phyloP scores from a whole-genome alignment of 805 yeast species.

The Zygosaccharomyces bisporus region DNA sequence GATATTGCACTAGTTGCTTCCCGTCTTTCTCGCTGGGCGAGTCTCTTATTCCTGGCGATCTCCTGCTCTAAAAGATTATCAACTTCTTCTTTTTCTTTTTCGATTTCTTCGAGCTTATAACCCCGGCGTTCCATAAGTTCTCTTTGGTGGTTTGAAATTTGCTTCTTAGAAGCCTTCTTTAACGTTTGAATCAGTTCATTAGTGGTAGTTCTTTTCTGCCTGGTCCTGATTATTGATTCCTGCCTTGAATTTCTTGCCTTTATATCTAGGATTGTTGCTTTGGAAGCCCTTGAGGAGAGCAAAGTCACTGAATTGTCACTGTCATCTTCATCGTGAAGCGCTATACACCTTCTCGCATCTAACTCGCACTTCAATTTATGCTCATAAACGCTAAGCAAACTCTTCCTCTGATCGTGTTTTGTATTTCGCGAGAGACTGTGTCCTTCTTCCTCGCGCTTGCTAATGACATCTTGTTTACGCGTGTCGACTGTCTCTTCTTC shows the following conservation, averaged over 20 bases:
- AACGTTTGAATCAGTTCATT: constrained; percentile 38
- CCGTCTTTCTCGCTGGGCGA: constrained; percentile 43
- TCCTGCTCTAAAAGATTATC: constrained; percentile 45
- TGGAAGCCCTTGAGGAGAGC: constrained; percentile 28
- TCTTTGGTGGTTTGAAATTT: constrained; percentile 48
- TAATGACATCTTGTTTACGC: background rate
- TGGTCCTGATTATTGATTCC: constrained; percentile 3
- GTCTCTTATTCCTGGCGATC: constrained; percentile 45
- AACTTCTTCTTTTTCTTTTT: constrained; percentile 38
- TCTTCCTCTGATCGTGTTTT: background rate
- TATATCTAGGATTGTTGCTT: constrained; percentile 36
- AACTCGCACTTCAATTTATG: constrained; percentile 19
- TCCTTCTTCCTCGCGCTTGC: background rate
- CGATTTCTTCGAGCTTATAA: constrained; percentile 37
- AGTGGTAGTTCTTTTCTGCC: constrained; percentile 20
- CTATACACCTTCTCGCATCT: constrained; percentile 15
- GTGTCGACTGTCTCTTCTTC: background rate
- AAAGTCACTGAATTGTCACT: constrained; percentile 9
- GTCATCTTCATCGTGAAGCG: constrained; percentile 20
- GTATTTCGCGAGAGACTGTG: background rate
- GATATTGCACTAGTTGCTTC: constrained; percentile 24
- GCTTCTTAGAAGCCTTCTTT: constrained; percentile 44
- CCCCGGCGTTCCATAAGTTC: constrained; percentile 45
- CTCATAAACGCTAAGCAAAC: constrained; percentile 22
- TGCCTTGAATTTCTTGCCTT: constrained; percentile 36